Conservation (phyloP, 768 basidiomycete genomes). For the Suillus fuscotomentosus region DNA sequence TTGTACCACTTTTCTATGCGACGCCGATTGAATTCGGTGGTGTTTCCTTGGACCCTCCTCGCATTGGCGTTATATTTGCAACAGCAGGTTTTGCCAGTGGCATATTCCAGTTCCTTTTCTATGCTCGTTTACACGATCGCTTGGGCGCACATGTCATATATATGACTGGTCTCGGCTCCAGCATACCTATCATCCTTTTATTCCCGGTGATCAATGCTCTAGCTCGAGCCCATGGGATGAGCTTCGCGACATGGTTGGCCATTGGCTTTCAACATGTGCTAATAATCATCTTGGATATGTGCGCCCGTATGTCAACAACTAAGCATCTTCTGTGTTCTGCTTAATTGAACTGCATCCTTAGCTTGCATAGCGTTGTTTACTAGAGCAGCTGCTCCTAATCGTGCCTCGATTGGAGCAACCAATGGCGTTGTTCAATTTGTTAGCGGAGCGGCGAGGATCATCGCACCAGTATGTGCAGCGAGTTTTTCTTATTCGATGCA, state of each 20-base stretch:
- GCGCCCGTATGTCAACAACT: not conserved
- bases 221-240: not conserved
- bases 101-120: not conserved
- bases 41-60: not conserved
- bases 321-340: not conserved
- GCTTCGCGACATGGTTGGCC: not conserved
- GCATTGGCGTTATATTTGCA: not conserved
- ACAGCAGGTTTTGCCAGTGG: not conserved
- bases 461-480: not conserved
- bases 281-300: not conserved
- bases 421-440: not conserved
- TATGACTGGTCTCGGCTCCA: not conserved
- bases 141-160: not conserved
- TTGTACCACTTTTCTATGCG: slow-evolving; percentile 47
- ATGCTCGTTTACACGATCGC: not conserved
- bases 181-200: not conserved
- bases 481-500: not conserved
- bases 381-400: not conserved
- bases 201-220: not conserved
- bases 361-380: not conserved
- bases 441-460: not conserved
- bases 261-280: not conserved
- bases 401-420: not conserved
- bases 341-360: not conserved
- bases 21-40: slow-evolving; percentile 32